Percentiles rank a stretch among this genome's conserved stretches.
These are phyloP conservation scores for Mucor lusitanicus DNA, from an alignment of 371 early-diverging fungal genomes.

Conservation along the genomic window DNA sequence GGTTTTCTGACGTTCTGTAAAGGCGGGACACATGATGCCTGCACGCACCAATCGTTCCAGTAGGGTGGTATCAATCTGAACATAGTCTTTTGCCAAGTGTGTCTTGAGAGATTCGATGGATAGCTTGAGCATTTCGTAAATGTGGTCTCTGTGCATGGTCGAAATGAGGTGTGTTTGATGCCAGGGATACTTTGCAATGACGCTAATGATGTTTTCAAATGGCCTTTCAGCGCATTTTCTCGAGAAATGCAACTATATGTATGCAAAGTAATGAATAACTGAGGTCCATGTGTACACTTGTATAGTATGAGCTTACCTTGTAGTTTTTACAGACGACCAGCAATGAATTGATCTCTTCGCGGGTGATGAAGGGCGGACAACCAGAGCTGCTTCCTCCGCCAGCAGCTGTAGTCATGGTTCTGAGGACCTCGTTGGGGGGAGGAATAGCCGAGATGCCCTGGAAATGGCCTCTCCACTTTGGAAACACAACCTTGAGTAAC, in stretches of 20 bases:
- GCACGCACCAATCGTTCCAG: conserved; percentile 62
- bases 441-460: conserved; percentile 44
- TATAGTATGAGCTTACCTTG: conserved; percentile 49
- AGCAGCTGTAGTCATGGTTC: conserved; percentile 48
- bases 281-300: too few species aligned
- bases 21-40: conserved; percentile 71
- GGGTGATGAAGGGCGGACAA: conserved; percentile 66
- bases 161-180: conserved; percentile 63
- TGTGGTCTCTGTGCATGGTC: conserved; percentile 73
- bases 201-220: conserved; percentile 78
- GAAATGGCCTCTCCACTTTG: conserved; percentile 68
- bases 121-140: conserved; percentile 76
- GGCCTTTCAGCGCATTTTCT: conserved; percentile 79
- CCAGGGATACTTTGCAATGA: conserved; percentile 77
- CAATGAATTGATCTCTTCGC: conserved; percentile 74
- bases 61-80: conserved; percentile 63
- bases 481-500: conserved; percentile 64
- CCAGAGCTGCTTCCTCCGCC: conserved; percentile 35
- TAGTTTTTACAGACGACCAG: conserved; percentile 74
- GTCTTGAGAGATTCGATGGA: conserved; percentile 59
- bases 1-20: conserved; percentile 75
- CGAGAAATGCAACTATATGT: conserved; percentile 71
- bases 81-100: conserved; percentile 64
- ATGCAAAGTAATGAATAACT: too few species aligned
- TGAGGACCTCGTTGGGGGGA: conserved; percentile 36